Percentiles rank a stretch among this genome's conserved stretches.
These are phyloP conservation scores for Naganishia albida DNA, from an alignment of 1,284 basidiomycete species.

Conservation along the genomic window DNA sequence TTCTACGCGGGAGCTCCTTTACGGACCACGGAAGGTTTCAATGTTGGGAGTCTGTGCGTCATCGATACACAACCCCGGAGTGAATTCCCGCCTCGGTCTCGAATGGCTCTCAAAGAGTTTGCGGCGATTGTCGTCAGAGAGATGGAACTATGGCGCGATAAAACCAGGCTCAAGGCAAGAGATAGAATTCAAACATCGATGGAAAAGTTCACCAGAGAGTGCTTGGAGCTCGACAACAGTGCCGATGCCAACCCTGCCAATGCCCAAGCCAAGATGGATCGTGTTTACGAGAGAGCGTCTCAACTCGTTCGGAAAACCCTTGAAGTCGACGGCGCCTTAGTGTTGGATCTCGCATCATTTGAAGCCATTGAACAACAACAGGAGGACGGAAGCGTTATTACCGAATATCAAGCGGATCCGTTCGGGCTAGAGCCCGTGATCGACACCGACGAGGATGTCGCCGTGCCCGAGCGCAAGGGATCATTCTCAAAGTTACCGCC, in stretches of 20 bases:
- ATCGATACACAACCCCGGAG: constrained; percentile 79
- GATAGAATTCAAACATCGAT: constrained; percentile 93
- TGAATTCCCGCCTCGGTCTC: constrained; percentile 83
- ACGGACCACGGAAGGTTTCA: constrained; percentile 83
- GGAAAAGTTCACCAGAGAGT: constrained; percentile 93
- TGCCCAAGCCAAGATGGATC: constrained; percentile 66
- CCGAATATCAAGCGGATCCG: constrained; percentile 52
- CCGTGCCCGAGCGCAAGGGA: constrained; percentile 43
- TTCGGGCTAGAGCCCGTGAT: constrained; percentile 36
- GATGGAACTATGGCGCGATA: constrained; percentile 92
- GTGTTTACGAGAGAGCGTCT: constrained; percentile 82
- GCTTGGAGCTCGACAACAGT: constrained; percentile 76
- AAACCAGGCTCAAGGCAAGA: constrained; percentile 87
- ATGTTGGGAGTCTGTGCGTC: constrained; percentile 83
- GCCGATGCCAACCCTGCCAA: constrained; percentile 34
- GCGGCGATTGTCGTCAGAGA: constrained; percentile 91
- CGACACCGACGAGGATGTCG: constrained; percentile 36
- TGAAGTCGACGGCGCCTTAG: constrained; percentile 85
- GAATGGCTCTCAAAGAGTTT: constrained; percentile 92
- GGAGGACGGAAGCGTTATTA: constrained; percentile 62
- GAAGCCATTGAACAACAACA: constrained; percentile 77
- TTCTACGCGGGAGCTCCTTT: constrained; percentile 93
- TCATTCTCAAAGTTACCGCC: constrained; percentile 44
- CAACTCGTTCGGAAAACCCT: constrained; percentile 83
- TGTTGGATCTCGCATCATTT: constrained; percentile 87